Conservation (phyloP, 441 rosid genomes). For the Mallotus japonicus region DNA sequence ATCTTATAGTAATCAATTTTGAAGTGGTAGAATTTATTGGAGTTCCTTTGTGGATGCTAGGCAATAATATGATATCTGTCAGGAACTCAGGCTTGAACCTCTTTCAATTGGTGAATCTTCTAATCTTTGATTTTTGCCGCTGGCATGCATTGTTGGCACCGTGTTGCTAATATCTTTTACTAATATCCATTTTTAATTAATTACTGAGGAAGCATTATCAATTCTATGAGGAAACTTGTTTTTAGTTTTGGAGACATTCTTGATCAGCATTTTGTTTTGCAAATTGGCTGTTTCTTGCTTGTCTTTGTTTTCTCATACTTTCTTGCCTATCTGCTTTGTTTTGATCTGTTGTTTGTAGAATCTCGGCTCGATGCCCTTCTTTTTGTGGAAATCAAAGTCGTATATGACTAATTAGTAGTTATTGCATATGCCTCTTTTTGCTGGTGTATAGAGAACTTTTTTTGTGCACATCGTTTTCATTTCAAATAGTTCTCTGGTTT, state of each 20-base stretch:
- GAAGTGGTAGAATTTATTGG: too few relatives aligned
- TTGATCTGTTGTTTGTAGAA: not conserved
- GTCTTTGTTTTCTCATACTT: not conserved
- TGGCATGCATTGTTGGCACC: not conserved
- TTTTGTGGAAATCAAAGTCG: not conserved
- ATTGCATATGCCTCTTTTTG: not conserved
- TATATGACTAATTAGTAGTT: not conserved
- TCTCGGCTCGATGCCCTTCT: not conserved
- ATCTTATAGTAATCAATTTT: too few relatives aligned
- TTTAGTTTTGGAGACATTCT: not conserved
- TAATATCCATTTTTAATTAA: too few relatives aligned
- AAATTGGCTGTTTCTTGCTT: not conserved
- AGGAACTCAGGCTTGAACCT: not conserved
- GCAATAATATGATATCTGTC: too few relatives aligned
- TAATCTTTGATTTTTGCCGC: not conserved
- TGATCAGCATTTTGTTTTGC: not conserved
- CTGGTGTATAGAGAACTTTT: not conserved
- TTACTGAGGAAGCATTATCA: not conserved
- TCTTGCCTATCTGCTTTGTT: not conserved
- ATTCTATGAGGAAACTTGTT: not conserved
- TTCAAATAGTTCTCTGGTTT: not conserved
- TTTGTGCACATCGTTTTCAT: not conserved
- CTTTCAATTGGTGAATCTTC: not conserved
- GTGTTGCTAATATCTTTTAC: too few relatives aligned
- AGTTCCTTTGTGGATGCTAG: not conserved